phyloP scores from a whole-genome alignment of 306 rosid species.

The Amphicarpaea edgeworthii region DNA sequence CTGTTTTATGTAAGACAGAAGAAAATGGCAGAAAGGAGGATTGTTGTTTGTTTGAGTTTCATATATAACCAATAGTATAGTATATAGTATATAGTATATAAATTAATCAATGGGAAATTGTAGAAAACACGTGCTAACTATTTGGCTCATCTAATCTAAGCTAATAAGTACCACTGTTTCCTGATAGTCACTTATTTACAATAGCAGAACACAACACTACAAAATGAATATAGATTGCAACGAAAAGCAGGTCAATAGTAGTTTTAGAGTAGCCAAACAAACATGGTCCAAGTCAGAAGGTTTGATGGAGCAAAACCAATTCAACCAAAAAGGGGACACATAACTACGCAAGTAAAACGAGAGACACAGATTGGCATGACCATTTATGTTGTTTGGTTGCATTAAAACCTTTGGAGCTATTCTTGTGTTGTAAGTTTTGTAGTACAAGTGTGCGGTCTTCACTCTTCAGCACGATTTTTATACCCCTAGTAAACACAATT shows the following conservation, averaged over 20 bases:
- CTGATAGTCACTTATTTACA: slow-evolving; percentile 26
- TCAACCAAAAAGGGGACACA: slow-evolving; percentile 38
- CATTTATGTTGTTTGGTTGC: slow-evolving; percentile 50
- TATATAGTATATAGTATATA: too few species aligned
- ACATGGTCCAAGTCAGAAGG: not conserved
- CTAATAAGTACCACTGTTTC: slow-evolving; percentile 18
- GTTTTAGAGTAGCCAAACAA: slow-evolving; percentile 2
- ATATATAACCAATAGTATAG: slow-evolving; percentile 3
- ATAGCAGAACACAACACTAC: slow-evolving; percentile 1
- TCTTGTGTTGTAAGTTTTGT: slow-evolving; percentile 35
- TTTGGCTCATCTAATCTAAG: slow-evolving; percentile 29
- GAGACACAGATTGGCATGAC: slow-evolving; percentile 27
- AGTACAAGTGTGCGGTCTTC: slow-evolving; percentile 23
- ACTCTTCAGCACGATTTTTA: slow-evolving; percentile 2
- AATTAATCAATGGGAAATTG: slow-evolving; percentile 44
- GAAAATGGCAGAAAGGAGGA: slow-evolving; percentile 28
- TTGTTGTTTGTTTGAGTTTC: slow-evolving; percentile 32
- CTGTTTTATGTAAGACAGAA: slow-evolving; percentile 11
- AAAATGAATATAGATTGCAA: slow-evolving; percentile 12
- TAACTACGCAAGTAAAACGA: slow-evolving; percentile 39
- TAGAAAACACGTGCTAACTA: slow-evolving; percentile 41
- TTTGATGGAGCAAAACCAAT: slow-evolving; percentile 32
- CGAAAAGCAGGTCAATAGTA: slow-evolving; percentile 31
- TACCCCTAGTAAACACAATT: slow-evolving; percentile 6
- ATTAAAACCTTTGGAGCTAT: slow-evolving; percentile 47